Evolutionary conservation across 495 filamentous ascomycete genomes (phyloP).

Genomic region (Sordaria brevicollis): DNA sequence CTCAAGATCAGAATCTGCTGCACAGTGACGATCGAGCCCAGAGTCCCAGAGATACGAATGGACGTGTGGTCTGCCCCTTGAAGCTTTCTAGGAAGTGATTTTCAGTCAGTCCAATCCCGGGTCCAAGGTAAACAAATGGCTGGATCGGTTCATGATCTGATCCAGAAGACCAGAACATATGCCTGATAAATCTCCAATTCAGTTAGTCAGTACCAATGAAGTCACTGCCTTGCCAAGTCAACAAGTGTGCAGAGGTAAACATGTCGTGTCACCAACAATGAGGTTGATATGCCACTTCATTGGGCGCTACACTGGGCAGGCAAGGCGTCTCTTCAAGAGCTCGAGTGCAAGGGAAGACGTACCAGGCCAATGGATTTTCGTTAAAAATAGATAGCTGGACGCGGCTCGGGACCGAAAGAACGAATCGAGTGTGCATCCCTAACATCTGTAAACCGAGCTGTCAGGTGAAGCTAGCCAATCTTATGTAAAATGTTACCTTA

Average conservation of each 20-base stretch:
- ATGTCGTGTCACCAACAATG: background rate
- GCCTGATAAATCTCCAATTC: background rate
- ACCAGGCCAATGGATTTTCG: background rate
- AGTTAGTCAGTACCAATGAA: background rate
- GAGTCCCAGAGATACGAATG: background rate
- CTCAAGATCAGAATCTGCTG: background rate
- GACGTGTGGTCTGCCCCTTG: background rate
- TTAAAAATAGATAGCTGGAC: background rate
- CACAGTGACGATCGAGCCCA: background rate
- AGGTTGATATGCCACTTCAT: background rate
- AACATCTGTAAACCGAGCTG: background rate
- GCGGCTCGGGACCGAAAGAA: background rate
- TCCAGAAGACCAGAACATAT: background rate
- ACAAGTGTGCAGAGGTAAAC: background rate
- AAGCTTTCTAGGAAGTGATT: background rate
- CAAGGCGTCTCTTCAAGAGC: background rate
- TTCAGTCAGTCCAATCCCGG: background rate
- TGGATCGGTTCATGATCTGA: background rate
- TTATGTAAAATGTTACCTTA: background rate
- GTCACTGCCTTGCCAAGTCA: background rate
- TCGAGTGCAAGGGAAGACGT: background rate
- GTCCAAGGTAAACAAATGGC: background rate
- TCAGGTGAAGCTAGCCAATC: background rate
- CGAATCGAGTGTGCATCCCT: background rate
- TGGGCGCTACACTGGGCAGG: background rate